These are phyloP conservation scores for Stephania cephalantha DNA, from an alignment of 164 flowering plant species.

Conservation along the genomic window DNA sequence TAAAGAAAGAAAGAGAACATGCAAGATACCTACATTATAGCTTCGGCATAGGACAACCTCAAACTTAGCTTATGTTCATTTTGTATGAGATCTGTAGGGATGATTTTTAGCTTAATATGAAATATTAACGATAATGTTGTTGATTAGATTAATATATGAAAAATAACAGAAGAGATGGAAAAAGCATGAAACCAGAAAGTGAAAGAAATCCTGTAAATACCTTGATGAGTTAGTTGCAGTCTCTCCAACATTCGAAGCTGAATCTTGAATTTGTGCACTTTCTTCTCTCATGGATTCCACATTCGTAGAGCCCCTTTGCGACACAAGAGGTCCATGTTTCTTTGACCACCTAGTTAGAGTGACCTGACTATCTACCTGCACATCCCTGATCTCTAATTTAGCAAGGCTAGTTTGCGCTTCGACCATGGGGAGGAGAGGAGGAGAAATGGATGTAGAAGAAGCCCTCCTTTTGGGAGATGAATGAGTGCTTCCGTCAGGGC, in stretches of 20 bases:
- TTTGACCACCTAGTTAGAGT: conserved; percentile 77
- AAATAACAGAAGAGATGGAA: not conserved
- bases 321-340: conserved; percentile 39
- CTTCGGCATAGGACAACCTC: not conserved
- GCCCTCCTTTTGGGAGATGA: conserved; percentile 55
- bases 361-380: conserved; percentile 73
- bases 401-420: conserved; percentile 41
- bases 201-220: conserved; percentile 28
- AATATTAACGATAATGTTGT: not conserved
- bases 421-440: conserved; percentile 38
- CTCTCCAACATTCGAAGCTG: conserved; percentile 70
- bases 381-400: conserved; percentile 70
- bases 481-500: conserved; percentile 59
- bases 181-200: not conserved
- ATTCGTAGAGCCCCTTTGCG: conserved; percentile 37
- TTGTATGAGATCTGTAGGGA: not conserved
- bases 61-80: not conserved
- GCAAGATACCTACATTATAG: no score
- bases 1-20: no score
- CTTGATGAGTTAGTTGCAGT: conserved; percentile 53
- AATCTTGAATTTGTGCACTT: conserved; percentile 34
- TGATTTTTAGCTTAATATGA: no score
- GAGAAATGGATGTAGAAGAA: conserved; percentile 34
- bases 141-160: not conserved
- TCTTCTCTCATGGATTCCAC: conserved; percentile 50